Evolutionary conservation across 176 grass and related monocot genomes (phyloP).

Genomic region (Tuctoria greenei): DNA sequence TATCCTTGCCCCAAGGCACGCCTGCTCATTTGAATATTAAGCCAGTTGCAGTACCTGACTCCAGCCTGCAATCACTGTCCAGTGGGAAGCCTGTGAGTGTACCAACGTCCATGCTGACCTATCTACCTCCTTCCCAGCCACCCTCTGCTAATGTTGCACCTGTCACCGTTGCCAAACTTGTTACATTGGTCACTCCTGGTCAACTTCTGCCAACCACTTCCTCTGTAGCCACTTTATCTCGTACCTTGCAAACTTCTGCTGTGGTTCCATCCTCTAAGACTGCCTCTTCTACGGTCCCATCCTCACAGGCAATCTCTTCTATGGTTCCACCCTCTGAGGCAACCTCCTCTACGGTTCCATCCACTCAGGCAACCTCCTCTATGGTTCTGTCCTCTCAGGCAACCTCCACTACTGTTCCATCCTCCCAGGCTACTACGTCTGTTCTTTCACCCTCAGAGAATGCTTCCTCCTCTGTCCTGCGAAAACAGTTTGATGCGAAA

Average conservation of each 20-base stretch:
- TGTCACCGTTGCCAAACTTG: constrained; percentile 38
- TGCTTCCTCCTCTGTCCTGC: constrained; percentile 35
- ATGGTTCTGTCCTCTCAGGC: constrained; percentile 32
- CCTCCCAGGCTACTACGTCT: constrained; percentile 26
- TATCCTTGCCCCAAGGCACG: constrained; percentile 31
- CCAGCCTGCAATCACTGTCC: constrained; percentile 38
- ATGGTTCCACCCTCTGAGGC: constrained; percentile 36
- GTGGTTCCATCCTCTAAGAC: constrained; percentile 22
- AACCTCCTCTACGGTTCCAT: constrained; percentile 11
- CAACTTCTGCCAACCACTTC: constrained; percentile 57
- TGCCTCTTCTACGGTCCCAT: constrained; percentile 14
- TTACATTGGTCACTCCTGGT: constrained; percentile 53
- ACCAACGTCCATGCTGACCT: constrained; percentile 33
- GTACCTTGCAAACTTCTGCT: constrained; percentile 33
- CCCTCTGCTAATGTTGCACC: constrained; percentile 25
- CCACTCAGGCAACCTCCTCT: constrained; percentile 13
- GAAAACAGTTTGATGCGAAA: constrained; percentile 26
- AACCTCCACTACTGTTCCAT: constrained; percentile 23
- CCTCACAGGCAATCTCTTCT: constrained; percentile 21
- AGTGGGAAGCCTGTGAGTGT: constrained; percentile 42
- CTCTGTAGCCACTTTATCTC: constrained; percentile 25
- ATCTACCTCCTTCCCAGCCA: constrained; percentile 45
- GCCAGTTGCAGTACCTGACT: constrained; percentile 27
- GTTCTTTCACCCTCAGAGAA: constrained; percentile 6
- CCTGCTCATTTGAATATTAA: constrained; percentile 46